Conservation (phyloP, 2,329 filamentous ascomycete species). For the Fusarium sacchari region DNA sequence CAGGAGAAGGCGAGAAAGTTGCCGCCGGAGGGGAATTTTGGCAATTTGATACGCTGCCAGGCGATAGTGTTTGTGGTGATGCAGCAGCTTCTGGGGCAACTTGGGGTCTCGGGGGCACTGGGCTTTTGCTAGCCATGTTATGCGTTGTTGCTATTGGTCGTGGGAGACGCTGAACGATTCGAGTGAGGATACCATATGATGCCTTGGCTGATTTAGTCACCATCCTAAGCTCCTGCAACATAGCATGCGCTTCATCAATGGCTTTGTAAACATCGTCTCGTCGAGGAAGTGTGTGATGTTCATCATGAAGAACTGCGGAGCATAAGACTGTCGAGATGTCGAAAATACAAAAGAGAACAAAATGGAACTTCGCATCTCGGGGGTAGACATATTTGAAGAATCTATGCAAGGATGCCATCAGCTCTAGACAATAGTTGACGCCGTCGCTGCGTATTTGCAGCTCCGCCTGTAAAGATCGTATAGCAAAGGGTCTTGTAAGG, state of each 20-base stretch:
- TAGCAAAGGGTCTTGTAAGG: slow-evolving; percentile 52
- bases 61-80: slow-evolving; percentile 8
- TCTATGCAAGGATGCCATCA: slow-evolving; percentile 52
- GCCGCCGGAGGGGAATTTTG: slow-evolving; percentile 12
- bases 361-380: slow-evolving; percentile 59
- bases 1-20: slow-evolving; percentile 1
- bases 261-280: slow-evolving; percentile 53
- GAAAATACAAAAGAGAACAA: slow-evolving; percentile 61
- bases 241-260: slow-evolving; percentile 50
- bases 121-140: slow-evolving; percentile 1
- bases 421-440: slow-evolving; percentile 55
- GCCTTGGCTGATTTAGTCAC: slow-evolving; percentile 47
- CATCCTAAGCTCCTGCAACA: slow-evolving; percentile 47
- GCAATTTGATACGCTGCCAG: not conserved
- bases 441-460: slow-evolving; percentile 53
- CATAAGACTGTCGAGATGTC: slow-evolving; percentile 62
- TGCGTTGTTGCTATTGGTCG: slow-evolving; percentile 38
- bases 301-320: slow-evolving; percentile 62
- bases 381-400: slow-evolving; percentile 58
- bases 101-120: slow-evolving; percentile 12
- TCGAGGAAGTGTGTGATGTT: slow-evolving; percentile 51
- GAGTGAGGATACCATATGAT: slow-evolving; percentile 47
- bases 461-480: slow-evolving; percentile 45
- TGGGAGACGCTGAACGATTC: slow-evolving; percentile 44
- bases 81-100: not conserved